Evolutionary conservation across 1,284 basidiomycete genomes (phyloP).

Genomic region (Apiotrichum porosum): DNA sequence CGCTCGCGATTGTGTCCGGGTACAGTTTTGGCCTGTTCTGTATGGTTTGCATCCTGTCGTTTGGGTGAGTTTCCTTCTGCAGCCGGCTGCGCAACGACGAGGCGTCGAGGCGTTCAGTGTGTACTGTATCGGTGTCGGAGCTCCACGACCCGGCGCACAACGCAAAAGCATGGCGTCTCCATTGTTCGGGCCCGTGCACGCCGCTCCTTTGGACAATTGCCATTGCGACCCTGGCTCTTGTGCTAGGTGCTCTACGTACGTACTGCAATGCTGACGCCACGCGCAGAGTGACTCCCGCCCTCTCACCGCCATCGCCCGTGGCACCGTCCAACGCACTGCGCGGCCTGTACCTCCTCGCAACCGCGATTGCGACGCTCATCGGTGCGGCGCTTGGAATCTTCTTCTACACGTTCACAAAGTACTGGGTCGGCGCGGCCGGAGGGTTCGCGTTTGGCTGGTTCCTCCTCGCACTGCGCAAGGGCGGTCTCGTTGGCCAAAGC

Average conservation of each 20-base stretch:
- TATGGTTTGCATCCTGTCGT: conserved; percentile 80
- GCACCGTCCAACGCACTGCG: conserved; percentile 71
- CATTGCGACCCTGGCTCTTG: too few species aligned
- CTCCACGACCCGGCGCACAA: too few species aligned
- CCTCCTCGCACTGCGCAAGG: conserved; percentile 75
- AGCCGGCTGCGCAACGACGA: background rate
- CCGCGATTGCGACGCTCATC: conserved; percentile 69
- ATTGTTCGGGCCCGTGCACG: background rate
- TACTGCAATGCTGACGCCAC: conserved; percentile 11
- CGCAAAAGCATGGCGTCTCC: background rate
- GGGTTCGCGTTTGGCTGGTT: conserved; percentile 82
- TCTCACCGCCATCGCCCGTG: conserved; percentile 61
- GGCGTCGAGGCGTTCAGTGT: too few species aligned
- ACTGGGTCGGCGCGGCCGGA: conserved; percentile 80
- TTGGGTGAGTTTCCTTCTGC: conserved; percentile 56
- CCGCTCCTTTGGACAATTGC: too few species aligned
- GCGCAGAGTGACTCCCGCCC: conserved; percentile 36
- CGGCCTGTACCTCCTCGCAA: conserved; percentile 84
- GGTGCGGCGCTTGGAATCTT: conserved; percentile 81
- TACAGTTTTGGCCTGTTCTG: conserved; percentile 81
- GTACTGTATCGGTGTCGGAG: too few species aligned
- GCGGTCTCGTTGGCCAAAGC: conserved; percentile 74
- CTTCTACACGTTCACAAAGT: conserved; percentile 77
- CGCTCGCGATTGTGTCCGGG: conserved; percentile 84
- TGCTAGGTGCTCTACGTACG: too few species aligned